Conservation (phyloP, 140 eudicot genomes). For the Cichorium intybus region DNA sequence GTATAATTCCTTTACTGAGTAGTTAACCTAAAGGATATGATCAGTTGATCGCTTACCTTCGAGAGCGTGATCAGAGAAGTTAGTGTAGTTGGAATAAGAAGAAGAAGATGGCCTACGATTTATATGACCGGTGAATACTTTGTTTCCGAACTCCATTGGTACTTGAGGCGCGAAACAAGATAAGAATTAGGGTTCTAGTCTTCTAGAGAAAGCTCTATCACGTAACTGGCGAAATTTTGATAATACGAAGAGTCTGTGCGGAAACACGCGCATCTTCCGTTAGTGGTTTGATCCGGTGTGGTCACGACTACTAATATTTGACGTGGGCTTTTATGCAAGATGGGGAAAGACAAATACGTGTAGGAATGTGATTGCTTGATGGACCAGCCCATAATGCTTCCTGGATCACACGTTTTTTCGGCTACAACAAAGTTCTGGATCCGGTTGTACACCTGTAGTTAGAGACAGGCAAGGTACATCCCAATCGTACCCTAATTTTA, state of each 20-base stretch:
- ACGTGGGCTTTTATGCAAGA: no score
- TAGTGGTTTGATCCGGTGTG: neutral
- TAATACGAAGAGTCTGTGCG: neutral
- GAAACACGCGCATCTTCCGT: neutral
- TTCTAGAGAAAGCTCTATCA: no score
- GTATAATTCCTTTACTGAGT: neutral
- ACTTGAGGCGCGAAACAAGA: neutral
- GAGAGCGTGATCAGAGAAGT: conserved; percentile 25
- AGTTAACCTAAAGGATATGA: neutral
- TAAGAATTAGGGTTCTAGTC: neutral
- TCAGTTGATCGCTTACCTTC: conserved; percentile 12
- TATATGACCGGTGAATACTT: neutral
- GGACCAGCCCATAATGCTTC: no score
- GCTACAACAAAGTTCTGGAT: no score
- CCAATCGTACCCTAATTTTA: no score
- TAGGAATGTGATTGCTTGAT: neutral
- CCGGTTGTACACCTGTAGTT: no score
- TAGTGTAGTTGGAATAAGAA: neutral
- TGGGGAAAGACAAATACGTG: neutral
- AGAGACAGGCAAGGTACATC: no score
- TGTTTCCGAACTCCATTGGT: neutral
- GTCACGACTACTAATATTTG: neutral
- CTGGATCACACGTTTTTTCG: no score
- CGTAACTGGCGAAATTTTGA: no score
- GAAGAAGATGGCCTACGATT: neutral